Evolutionary conservation across 2,329 filamentous ascomycete genomes (phyloP).

Genomic region (Botrytis byssoidea): DNA sequence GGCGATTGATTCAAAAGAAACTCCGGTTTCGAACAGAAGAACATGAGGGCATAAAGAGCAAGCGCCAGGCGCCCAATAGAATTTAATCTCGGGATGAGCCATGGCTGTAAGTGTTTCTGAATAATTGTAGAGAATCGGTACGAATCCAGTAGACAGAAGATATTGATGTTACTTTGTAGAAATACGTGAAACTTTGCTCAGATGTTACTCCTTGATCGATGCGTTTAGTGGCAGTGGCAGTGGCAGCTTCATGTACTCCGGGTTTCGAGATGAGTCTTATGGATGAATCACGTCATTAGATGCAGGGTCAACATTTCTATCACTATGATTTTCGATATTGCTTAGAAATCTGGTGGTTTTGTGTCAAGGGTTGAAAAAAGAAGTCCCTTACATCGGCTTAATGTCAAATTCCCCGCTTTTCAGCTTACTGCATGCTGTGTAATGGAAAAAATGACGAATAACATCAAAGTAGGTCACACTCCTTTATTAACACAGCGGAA

Average conservation of each 20-base stretch:
- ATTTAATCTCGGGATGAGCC: conserved; percentile 27
- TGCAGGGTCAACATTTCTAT: neutral
- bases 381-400: neutral
- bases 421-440: neutral
- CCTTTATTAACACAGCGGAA: neutral
- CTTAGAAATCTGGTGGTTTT: neutral
- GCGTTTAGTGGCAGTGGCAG: neutral
- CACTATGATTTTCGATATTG: neutral
- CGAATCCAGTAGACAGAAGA: neutral
- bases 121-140: neutral
- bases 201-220: neutral
- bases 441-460: neutral
- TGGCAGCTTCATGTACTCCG: neutral
- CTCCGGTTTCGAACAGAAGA: conserved; percentile 35
- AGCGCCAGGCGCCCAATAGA: conserved; percentile 36
- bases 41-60: conserved; percentile 40
- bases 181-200: neutral
- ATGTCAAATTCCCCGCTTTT: neutral
- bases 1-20: conserved; percentile 30
- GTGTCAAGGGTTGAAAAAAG: neutral
- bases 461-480: neutral
- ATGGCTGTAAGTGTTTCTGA: neutral
- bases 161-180: neutral
- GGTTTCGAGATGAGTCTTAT: neutral
- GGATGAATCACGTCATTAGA: neutral